Percentiles rank a stretch among this genome's conserved stretches.
phyloP scores from a whole-genome alignment of 208 protist genomes.

The Leishmania aethiopica region DNA sequence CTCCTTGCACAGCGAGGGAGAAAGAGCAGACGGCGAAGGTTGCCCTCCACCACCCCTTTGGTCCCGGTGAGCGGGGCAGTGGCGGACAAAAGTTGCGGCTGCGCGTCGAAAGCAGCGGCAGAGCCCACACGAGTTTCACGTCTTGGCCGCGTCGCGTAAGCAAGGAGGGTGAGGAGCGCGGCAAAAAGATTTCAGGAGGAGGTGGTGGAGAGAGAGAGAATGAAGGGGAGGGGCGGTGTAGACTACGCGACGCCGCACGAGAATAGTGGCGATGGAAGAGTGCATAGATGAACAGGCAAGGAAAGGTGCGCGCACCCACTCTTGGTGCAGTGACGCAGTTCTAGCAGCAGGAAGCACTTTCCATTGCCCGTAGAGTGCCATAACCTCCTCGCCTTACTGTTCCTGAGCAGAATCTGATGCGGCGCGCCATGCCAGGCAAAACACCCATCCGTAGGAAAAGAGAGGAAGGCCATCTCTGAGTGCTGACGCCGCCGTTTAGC shows the following conservation, averaged over 20 bases:
- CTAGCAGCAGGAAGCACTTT: not conserved
- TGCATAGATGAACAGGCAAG: not conserved
- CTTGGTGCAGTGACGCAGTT: not conserved
- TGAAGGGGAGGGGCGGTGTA: not conserved
- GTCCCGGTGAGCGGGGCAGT: not conserved
- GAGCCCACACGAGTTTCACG: not conserved
- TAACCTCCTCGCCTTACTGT: not conserved
- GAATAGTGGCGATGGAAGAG: not conserved
- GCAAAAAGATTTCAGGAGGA: not conserved
- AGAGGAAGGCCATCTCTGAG: not conserved
- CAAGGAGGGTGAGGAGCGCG: not conserved
- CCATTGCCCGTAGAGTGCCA: not conserved
- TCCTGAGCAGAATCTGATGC: not conserved
- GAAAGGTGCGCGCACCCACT: not conserved
- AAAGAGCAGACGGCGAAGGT: not conserved
- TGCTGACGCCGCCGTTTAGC: not conserved
- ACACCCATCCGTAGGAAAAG: not conserved
- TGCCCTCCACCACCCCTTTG: not conserved
- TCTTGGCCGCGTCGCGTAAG: not conserved
- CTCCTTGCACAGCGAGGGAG: not conserved
- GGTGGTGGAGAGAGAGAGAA: not conserved
- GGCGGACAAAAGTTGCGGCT: not conserved
- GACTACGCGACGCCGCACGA: no score
- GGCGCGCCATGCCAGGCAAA: not conserved
- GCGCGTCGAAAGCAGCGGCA: no score